Evolutionary conservation across 2,329 filamentous ascomycete genomes (phyloP), one percentile per base, ranked within the genome.

Genomic region (Coniella vitis): DNA sequence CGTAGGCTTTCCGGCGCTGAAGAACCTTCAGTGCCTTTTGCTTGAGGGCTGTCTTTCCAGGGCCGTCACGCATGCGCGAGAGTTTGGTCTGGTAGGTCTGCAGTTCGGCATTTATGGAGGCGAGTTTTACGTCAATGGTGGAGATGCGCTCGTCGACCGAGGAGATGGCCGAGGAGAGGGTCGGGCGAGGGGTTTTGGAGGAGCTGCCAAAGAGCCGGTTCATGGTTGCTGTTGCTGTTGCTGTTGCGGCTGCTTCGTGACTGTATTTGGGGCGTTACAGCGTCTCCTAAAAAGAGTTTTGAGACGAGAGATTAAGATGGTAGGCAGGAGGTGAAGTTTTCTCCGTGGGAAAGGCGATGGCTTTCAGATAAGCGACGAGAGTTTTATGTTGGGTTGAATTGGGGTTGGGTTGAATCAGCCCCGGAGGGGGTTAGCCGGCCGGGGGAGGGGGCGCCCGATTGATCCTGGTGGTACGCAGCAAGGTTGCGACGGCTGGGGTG

Each of bases 151-250:
- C 79, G 73, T 95, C 90, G 63, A 93, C 86, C 75, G 87, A 93
- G 66, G 75, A 69, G 61, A 96, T 95, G 58, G 90, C 90, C 59
- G 80, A 76, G 70, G 80, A 81, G 58, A 96, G 86, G 44, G 87
- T 91, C 43, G 93, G 89, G 70, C 97, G 97, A 47, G 93, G 90
- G 55, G 83, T 84, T 56, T 86, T 84, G 69, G 80, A 85, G 71
- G 90, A 93, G 59, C 85, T 79, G 65, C 93, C 93, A 67, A 98
- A 98, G 59, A 98, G 78, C 60, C 93, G 87, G 68, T 98, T 97
- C 93, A 98, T 97, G 55, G 48, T 75, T 68, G 54, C 14, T 1
- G 43, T 16, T 17, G 12, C 9, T 4, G 17, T 29, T 9, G 8
- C n/a, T 29, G 34, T 32, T 45, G 14, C 16, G 16, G 16, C 8